Base-by-base conservation (phyloP, 2,329 filamentous ascomycete genomes). In the Exophiala mesophila region DNA sequence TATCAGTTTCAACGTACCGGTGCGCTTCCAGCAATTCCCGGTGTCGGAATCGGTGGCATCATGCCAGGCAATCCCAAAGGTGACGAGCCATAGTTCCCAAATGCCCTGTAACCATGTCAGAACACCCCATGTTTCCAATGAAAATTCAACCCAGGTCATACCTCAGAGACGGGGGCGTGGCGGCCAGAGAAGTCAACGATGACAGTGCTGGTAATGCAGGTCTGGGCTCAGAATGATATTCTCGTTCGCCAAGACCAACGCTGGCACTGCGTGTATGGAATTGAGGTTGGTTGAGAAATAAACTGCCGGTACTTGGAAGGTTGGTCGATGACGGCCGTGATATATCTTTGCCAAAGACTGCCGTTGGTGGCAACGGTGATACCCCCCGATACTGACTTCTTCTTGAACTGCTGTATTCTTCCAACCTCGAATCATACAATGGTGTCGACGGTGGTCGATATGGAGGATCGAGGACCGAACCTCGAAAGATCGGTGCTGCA, bases 51-150 rank as follows among this genome's bases (percentile, higher is more conserved):
- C 9, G 53, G 44, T 21, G 40, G 44, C 39, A 56, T 47, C 23
- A 38, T 41, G 15, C 44, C 41, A 19, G 44, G 39, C 43, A 54
- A 52, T 71, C 74, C 68, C 71, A 79, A 74, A 60, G 74, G 74
- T 53, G 71, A 73, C 50, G 71, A 73, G 50, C 74, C 76, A 60
- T 80, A 77, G 39, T 80, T 80, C 52, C 77, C 79, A 29, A 80
- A 82, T 29, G 77, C 47, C 38, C 50, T 53, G 30, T 38, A 33
- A 16, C 5, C 32, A 21, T 31, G 36, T 29, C 8, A 17, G 32
- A n/a, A n/a, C n/a, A n/a, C n/a, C n/a, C n/a, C n/a, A n/a, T n/a
- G n/a, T n/a, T n/a, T n/a, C n/a, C n/a, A n/a, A n/a, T n/a, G n/a
- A n/a, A n/a, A n/a, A n/a, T n/a, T n/a, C n/a, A n/a, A n/a, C n/a